Base-by-base conservation (phyloP, 805 yeast genomes). In the Gaillardinia entomophila region DNA sequence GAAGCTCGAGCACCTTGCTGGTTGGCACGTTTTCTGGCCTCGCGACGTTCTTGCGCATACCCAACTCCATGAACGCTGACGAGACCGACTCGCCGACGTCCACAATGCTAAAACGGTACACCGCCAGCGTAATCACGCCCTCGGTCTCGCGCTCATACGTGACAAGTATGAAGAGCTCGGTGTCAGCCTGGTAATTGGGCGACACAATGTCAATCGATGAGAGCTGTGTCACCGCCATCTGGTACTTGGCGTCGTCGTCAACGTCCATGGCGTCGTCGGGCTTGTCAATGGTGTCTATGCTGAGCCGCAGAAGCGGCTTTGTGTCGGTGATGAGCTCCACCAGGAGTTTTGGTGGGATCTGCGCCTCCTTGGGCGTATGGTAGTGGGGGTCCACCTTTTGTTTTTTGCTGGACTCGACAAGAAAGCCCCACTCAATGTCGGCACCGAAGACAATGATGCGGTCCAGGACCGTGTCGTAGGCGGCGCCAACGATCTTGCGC, bases 381-480 rank as follows among this genome's bases (percentile, higher is more conserved):
- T 57, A 73, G 38, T 67, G 68, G 6, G 77, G 77, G 32, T 63
- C 68, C 11, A 60, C 55, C 30, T 62, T 59, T 34, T 72, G 68
- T 22, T 62, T 60, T 28, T 58, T 60, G 6, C 78, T 74, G 3
- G 78, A 65, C 25, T 62, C 67, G 1, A 56, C 52, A 19, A 75
- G 50, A 36, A 58, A 70, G 1, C 79, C 80, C 85, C 85, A 80
- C 37, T 76, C 69, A 8, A 79, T 57, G 0, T 43, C 30, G 3
- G 77, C 47, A 16, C 53, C 45, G 45, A 63, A 77, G 2, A 75
- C 55, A 27, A 57, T 53, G 15, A 80, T 49, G 12, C 48, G 48
- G 11, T 56, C 43, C 1, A 68, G 53, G 1, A 49, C 30, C 1
- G 59, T 43, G 38, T 65, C 69, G 40, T 60, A 68, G 2, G 66